A percentile compares a stretch with the other conserved stretches of the same genome.
Evolutionary conservation across 2,329 filamentous ascomycete genomes (phyloP).

Genomic region (Epicoccum nigrum): DNA sequence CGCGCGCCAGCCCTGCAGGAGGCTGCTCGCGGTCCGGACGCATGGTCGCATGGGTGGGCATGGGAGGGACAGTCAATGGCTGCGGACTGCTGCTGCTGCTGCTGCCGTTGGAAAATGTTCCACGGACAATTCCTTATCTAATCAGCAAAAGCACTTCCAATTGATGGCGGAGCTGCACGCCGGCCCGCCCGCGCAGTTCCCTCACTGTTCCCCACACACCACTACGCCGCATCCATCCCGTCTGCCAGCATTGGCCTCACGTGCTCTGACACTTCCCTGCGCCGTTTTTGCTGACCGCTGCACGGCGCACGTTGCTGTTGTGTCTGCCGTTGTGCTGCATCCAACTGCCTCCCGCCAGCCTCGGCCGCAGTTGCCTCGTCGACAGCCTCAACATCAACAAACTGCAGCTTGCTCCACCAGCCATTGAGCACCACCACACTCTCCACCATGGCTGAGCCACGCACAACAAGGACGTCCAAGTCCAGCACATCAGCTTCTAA

Average conservation of each 20-base stretch:
- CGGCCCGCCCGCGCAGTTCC: background rate
- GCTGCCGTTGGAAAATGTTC: conserved; percentile 11
- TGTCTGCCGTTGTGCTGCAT: background rate
- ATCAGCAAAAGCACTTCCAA: conserved; percentile 3
- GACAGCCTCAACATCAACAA: conserved; percentile 41
- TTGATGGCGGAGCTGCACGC: background rate
- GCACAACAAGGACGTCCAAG: conserved; percentile 26
- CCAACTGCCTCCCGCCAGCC: background rate
- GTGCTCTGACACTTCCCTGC: background rate
- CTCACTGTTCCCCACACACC: conserved; percentile 16
- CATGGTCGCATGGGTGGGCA: conserved; percentile 58
- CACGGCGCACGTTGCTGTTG: too few relatives aligned
- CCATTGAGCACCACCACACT: conserved; percentile 5
- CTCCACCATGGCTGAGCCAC: conserved; percentile 40
- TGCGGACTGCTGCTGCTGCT: background rate
- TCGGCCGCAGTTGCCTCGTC: conserved; percentile 34
- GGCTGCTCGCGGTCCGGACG: conserved; percentile 52
- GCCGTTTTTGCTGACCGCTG: background rate
- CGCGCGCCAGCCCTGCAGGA: conserved; percentile 46
- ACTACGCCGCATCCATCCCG: conserved; percentile 17
- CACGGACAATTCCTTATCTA: conserved; percentile 9
- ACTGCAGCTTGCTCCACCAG: conserved; percentile 1
- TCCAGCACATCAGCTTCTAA: conserved; percentile 9
- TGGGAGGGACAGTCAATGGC: conserved; percentile 20
- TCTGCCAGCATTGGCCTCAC: conserved; percentile 6